phyloP scores from a whole-genome alignment of 768 basidiomycete genomes.

The Imleria badia region DNA sequence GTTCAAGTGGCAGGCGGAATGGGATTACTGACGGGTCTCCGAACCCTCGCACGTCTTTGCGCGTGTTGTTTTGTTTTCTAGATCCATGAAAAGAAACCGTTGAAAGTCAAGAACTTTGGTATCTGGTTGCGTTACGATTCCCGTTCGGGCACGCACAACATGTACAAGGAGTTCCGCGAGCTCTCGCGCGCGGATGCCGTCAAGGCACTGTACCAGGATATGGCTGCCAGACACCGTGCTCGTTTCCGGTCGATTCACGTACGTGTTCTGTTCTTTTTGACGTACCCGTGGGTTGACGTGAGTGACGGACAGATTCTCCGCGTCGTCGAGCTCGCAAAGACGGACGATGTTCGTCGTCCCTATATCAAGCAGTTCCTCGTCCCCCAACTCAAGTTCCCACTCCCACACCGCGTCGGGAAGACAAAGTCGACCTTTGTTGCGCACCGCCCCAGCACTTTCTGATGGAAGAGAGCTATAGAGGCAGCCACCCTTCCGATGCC shows the following conservation, averaged over 20 bases:
- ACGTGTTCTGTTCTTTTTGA: slow-evolving; percentile 30
- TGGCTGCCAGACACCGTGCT: slow-evolving; percentile 98
- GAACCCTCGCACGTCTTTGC: slow-evolving; percentile 7
- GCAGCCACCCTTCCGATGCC: neutral
- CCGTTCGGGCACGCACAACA: slow-evolving; percentile 99
- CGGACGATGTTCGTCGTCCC: slow-evolving; percentile 88
- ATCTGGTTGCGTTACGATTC: slow-evolving; percentile 99
- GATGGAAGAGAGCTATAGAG: slow-evolving; percentile 8
- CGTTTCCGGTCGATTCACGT: slow-evolving; percentile 99
- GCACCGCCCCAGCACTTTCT: slow-evolving; percentile 73
- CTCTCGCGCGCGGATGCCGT: slow-evolving; percentile 93
- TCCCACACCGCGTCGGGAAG: slow-evolving; percentile 86
- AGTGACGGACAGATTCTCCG: slow-evolving; percentile 75
- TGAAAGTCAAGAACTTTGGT: slow-evolving; percentile 99
- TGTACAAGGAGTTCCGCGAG: slow-evolving; percentile 99
- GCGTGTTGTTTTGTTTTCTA: slow-evolving; percentile 38
- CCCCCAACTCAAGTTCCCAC: slow-evolving; percentile 94
- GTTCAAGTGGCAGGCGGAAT: slow-evolving; percentile 87
- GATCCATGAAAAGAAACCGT: slow-evolving; percentile 97
- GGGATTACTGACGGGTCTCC: slow-evolving; percentile 51
- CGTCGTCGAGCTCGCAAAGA: slow-evolving; percentile 93
- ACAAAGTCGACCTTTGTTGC: slow-evolving; percentile 79
- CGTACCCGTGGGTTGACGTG: neutral
- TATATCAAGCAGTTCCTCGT: slow-evolving; percentile 96
- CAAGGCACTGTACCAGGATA: slow-evolving; percentile 97